Conservation (phyloP, 2,329 filamentous ascomycete species). For the Elsinoe perseae region DNA sequence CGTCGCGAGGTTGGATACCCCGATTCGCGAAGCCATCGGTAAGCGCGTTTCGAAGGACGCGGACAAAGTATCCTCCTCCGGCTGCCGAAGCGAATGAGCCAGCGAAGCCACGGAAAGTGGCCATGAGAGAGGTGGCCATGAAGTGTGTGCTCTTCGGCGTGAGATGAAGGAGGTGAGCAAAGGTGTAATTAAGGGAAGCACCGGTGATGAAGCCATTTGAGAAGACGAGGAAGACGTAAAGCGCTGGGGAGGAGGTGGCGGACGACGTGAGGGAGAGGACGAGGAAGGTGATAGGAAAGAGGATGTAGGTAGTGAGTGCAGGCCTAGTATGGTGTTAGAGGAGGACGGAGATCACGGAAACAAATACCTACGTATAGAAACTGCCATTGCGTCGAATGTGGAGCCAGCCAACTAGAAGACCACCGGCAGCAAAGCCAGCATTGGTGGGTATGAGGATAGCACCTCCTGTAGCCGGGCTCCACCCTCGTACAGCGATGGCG, state of each 20-base stretch:
- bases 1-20: slow-evolving; percentile 32
- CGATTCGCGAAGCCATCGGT: slow-evolving; percentile 48
- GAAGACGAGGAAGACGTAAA: slow-evolving; percentile 57
- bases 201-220: slow-evolving; percentile 66
- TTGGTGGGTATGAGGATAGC: slow-evolving; percentile 76
- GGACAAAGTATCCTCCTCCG: slow-evolving; percentile 66
- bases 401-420: slow-evolving; percentile 63
- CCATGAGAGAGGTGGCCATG: slow-evolving; percentile 65
- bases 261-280: slow-evolving; percentile 51
- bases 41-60: slow-evolving; percentile 51
- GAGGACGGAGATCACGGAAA: slow-evolving; percentile 23
- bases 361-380: slow-evolving; percentile 49
- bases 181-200: slow-evolving; percentile 67
- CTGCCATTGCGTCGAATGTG: slow-evolving; percentile 66
- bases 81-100: slow-evolving; percentile 74
- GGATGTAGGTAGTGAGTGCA: slow-evolving; percentile 50
- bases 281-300: slow-evolving; percentile 56
- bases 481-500: slow-evolving; percentile 65
- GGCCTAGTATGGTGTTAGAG: slow-evolving; percentile 30
- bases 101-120: slow-evolving; percentile 74
- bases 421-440: slow-evolving; percentile 66
- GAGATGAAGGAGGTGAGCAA: slow-evolving; percentile 71
- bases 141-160: slow-evolving; percentile 60
- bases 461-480: slow-evolving; percentile 62
- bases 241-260: slow-evolving; percentile 40